Percentiles rank a stretch among this genome's conserved stretches.
These are phyloP conservation scores for Phytophthora sojae DNA, from an alignment of 352 stramenopile genomes.

Conservation along the genomic window DNA sequence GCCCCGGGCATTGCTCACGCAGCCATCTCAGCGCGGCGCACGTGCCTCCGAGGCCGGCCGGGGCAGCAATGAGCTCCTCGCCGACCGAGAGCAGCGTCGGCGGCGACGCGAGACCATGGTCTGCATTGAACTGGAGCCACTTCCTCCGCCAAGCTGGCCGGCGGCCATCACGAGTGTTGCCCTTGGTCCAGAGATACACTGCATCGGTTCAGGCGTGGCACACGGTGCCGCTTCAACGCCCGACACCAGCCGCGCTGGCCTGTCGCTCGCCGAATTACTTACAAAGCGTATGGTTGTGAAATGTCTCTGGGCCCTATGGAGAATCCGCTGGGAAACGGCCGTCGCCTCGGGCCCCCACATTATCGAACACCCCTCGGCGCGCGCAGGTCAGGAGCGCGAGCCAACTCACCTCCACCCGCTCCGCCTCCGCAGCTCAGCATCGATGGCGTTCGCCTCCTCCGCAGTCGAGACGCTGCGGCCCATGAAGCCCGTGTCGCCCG, in stretches of 20 bases:
- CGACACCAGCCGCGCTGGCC: background rate
- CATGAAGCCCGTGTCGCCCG: slow-evolving; percentile 27
- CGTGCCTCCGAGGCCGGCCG: background rate
- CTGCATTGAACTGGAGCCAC: background rate
- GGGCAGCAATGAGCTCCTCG: too few relatives aligned
- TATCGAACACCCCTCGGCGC: slow-evolving; percentile 24
- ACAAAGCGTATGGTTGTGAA: slow-evolving; percentile 41
- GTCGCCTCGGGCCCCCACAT: slow-evolving; percentile 15
- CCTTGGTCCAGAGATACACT: slow-evolving; percentile 11
- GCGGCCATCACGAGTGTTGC: slow-evolving; percentile 32
- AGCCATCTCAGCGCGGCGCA: slow-evolving; percentile 17
- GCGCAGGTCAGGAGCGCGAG: slow-evolving; percentile 3
- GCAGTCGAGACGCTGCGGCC: slow-evolving; percentile 57
- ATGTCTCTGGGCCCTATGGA: slow-evolving; percentile 36
- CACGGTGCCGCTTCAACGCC: slow-evolving; percentile 20
- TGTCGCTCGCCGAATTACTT: slow-evolving; percentile 36
- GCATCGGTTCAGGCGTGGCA: slow-evolving; percentile 7
- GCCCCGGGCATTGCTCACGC: slow-evolving; percentile 17
- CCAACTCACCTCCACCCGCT: background rate
- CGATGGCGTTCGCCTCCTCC: slow-evolving; percentile 56
- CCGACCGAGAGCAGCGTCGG: background rate
- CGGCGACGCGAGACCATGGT: background rate
- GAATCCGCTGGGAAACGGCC: slow-evolving; percentile 26
- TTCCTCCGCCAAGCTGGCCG: slow-evolving; percentile 4
- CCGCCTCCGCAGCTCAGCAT: background rate